Percentiles rank a stretch among this genome's conserved stretches.
Conservation (phyloP, 2,329 filamentous ascomycete genomes). For the Penicillium sp. region DNA sequence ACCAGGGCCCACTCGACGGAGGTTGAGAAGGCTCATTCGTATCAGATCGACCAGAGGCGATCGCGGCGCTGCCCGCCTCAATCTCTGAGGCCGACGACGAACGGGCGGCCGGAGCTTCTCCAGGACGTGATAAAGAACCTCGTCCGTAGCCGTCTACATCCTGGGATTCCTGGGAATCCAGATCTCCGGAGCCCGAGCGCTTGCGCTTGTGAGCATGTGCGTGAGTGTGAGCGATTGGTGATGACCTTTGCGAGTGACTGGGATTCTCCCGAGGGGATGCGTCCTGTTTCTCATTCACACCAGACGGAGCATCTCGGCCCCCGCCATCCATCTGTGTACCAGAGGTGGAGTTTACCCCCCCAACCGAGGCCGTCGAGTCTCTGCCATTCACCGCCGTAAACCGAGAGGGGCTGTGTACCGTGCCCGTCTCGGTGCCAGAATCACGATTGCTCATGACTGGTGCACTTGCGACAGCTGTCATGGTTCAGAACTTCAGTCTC, state of each 20-base stretch:
- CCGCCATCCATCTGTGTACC: slow-evolving; percentile 1
- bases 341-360: background rate
- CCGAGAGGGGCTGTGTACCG: slow-evolving; percentile 44
- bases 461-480: slow-evolving; percentile 38
- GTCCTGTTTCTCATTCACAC: slow-evolving; percentile 1
- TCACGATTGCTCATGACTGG: slow-evolving; percentile 34
- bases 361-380: slow-evolving; percentile 20
- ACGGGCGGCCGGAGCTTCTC: slow-evolving; percentile 30
- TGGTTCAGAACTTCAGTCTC: slow-evolving; percentile 8
- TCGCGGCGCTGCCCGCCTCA: slow-evolving; percentile 17
- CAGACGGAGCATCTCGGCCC: slow-evolving; percentile 8
- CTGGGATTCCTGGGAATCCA: slow-evolving; percentile 25
- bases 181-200: slow-evolving; percentile 63
- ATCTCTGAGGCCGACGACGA: slow-evolving; percentile 21
- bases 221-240: slow-evolving; percentile 49
- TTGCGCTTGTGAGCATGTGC: slow-evolving; percentile 68
- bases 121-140: slow-evolving; percentile 40
- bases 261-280: slow-evolving; percentile 3
- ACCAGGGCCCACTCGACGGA: slow-evolving; percentile 34
- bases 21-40: slow-evolving; percentile 29
- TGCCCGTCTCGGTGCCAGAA: slow-evolving; percentile 33
- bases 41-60: slow-evolving; percentile 27
- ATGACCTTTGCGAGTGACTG: slow-evolving; percentile 27
- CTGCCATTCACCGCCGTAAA: slow-evolving; percentile 49
- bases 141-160: slow-evolving; percentile 17